Evolutionary conservation across 768 basidiomycete genomes (phyloP), one percentile per base, ranked within the genome.

Genomic region (Pleurotus citrinopileatus): DNA sequence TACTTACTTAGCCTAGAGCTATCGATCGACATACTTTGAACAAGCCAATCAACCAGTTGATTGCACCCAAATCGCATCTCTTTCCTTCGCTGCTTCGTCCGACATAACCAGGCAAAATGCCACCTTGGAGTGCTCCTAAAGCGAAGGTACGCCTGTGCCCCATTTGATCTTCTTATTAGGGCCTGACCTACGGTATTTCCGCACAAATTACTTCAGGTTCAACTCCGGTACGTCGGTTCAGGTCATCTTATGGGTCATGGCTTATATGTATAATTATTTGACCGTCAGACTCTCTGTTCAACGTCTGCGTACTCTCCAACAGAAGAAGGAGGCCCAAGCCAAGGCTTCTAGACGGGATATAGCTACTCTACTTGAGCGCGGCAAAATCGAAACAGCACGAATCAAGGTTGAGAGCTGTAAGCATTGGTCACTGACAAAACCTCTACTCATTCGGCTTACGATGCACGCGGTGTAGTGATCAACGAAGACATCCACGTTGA

Each of bases 301-400:
- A 67, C 83, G 91, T 15, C 74, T 94, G 56, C 81, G 91, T 53
- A 94, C 86, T 17, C 73, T 94, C 8, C 89, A 94, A 61, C 90
- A 94, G 73, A 98, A 98, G 82, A 94, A 89, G 70, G 84, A 87
- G 60, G 93, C 94, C 0, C 83, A 97, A 57, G 81, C 80, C 1
- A 82, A 82, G 61, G 69, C 73, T 58, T 70, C 88, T 29, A 77
- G 94, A 17, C 77, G 91, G 38, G 92, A 95, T 57, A 91, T 94
- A 45, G 92, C 92, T 3, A 76, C 81, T 20, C 74, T 93, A 15
- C 66, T 96, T 5, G 91, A 94, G 69, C 79, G 78, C 65, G 83
- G 85, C 27, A 93, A 91, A 72, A 58, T 86, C 20, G 94, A 96
- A 72, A 93, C 89, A 0, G 91, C 94, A 3, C 76, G 83, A 59